phyloP scores from a whole-genome alignment of 2,329 filamentous ascomycete species.

The Botryotinia convoluta region DNA sequence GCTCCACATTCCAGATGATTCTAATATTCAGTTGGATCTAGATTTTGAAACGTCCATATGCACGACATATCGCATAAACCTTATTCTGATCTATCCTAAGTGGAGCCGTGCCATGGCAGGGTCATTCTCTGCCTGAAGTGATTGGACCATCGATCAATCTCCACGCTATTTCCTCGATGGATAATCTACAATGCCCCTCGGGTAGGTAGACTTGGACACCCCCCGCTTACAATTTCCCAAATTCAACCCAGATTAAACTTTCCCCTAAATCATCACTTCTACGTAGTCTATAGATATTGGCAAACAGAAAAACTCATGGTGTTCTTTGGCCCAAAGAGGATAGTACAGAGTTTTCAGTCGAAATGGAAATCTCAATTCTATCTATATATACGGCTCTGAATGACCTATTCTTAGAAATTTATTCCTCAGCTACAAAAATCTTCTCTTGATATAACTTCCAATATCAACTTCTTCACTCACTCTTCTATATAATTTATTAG shows the following conservation, averaged over 20 bases:
- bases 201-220: neutral
- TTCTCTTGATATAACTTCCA: neutral
- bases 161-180: neutral
- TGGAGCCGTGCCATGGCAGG: neutral
- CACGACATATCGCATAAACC: neutral
- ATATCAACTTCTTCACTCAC: neutral
- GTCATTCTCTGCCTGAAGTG: neutral
- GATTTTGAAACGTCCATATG: too few species aligned
- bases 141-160: neutral
- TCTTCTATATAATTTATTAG: neutral
- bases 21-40: neutral
- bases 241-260: neutral
- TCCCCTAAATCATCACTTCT: too few species aligned
- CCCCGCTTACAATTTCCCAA: too few species aligned
- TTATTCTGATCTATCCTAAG: neutral
- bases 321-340: neutral
- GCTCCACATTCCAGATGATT: neutral
- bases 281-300: too few species aligned
- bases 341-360: neutral
- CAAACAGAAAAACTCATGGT: neutral
- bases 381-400: neutral
- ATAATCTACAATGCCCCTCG: neutral
- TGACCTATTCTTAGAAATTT: too few species aligned
- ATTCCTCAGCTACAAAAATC: neutral
- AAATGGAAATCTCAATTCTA: neutral